These are phyloP conservation scores for Penicillium macrosclerotiorum DNA, from an alignment of 495 filamentous ascomycete genomes.

Conservation along the genomic window DNA sequence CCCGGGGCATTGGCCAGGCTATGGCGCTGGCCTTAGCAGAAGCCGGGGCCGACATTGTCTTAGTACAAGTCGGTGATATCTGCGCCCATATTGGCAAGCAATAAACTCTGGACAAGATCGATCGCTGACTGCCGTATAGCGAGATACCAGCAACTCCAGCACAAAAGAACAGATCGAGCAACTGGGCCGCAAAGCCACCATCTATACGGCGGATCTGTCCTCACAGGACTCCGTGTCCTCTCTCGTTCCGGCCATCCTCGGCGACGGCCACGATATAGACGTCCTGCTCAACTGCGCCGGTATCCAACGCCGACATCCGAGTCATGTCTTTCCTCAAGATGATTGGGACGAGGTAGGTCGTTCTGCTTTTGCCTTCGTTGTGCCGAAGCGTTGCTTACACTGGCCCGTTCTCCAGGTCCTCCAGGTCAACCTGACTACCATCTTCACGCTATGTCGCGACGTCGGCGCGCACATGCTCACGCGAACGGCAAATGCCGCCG, in stretches of 20 bases:
- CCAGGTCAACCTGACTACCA: slow-evolving; percentile 75
- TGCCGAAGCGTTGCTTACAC: too few relatives aligned
- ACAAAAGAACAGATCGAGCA: slow-evolving; percentile 56
- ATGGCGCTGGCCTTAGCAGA: slow-evolving; percentile 79
- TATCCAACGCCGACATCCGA: slow-evolving; percentile 74
- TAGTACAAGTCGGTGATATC: slow-evolving; percentile 52
- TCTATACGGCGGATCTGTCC: slow-evolving; percentile 73
- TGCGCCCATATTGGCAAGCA: neutral
- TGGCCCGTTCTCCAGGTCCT: too few relatives aligned
- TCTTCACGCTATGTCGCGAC: slow-evolving; percentile 77
- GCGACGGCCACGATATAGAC: slow-evolving; percentile 56
- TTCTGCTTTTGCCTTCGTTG: neutral
- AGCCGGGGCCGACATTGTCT: slow-evolving; percentile 77
- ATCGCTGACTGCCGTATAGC: slow-evolving; percentile 29
- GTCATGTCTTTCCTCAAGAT: slow-evolving; percentile 64
- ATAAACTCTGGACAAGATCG: neutral
- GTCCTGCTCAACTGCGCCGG: slow-evolving; percentile 86
- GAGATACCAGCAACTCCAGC: slow-evolving; percentile 56
- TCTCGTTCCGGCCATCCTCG: slow-evolving; percentile 58
- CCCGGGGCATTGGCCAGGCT: slow-evolving; percentile 74
- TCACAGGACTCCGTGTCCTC: slow-evolving; percentile 52
- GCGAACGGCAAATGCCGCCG: slow-evolving; percentile 38
- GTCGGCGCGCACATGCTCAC: slow-evolving; percentile 75
- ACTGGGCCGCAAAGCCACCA: slow-evolving; percentile 64
- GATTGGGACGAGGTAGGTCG: slow-evolving; percentile 65